phyloP scores from a whole-genome alignment of 441 rosid genomes.

The Euphorbia celastroides region DNA sequence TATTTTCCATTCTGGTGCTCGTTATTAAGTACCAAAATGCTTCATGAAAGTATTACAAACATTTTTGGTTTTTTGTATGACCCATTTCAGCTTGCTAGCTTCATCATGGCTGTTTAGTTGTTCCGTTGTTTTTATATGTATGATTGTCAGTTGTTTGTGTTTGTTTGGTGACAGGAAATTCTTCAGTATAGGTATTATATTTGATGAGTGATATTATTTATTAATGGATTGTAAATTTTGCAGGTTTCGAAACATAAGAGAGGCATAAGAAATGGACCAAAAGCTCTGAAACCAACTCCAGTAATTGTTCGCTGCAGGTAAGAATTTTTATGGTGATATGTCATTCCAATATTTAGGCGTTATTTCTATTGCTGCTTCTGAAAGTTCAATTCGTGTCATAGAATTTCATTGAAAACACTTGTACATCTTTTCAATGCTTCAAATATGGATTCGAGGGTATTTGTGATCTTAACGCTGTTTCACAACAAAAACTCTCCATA shows the following conservation, averaged over 20 bases:
- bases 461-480: background rate
- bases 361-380: constrained; percentile 4
- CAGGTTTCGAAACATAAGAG: constrained; percentile 67
- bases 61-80: no score
- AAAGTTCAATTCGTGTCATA: background rate
- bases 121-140: background rate
- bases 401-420: background rate
- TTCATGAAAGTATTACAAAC: no score
- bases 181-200: no score
- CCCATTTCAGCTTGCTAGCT: no score
- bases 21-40: no score
- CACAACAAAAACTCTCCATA: background rate
- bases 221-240: constrained; percentile 21
- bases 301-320: constrained; percentile 83
- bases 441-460: background rate
- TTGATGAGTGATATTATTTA: background rate
- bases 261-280: constrained; percentile 90
- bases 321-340: constrained; percentile 12
- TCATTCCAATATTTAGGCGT: background rate
- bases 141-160: background rate
- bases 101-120: no score
- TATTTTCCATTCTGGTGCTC: no score
- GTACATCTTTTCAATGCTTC: background rate
- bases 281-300: constrained; percentile 75
- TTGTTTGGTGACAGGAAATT: no score